Evolutionary conservation across 1,139 yeast species (phyloP), one percentile per base, ranked within the genome.

Genomic region (Hyphopichia buzzinii): DNA sequence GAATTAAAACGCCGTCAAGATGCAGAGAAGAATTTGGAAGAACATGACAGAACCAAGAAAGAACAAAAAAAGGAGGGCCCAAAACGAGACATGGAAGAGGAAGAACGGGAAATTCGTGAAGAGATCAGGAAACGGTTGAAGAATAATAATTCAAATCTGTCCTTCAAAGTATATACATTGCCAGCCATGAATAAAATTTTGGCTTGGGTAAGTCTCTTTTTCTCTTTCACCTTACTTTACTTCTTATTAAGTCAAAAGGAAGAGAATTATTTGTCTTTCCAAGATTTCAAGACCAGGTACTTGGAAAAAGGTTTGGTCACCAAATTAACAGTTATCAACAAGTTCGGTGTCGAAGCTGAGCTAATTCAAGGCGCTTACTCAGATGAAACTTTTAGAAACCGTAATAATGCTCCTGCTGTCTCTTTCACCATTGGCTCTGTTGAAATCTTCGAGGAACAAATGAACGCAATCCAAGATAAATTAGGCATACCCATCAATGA

Each of bases 401-500:
- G 50, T 26, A 46, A 48, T 27, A 73, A 73, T 8, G 54, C 50
- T 24, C 73, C 75, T 8, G 74, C 71, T 21, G 81, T 77, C 33
- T 69, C 68, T 33, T 94, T 94, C 64, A 80, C 86, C 30, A 88
- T 94, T 52, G 99, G 98, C 4, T 86, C 96, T 0, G 80, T 90
- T 17, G 97, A 89, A 49, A 70, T 82, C n/a, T 92, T 94, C 61
- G 98, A 94, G 63, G 80, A 83, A 40, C 84, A 83, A 46, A 70
- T 94, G 55, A 86, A 82, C 41, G 77, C 75, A 35, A 81, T 85
- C 23, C 97, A 89, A 60, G 79, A 80, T 38, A 77, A 77, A 39
- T 74, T 84, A 41, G 73, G 76, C 6, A 78, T 86, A 26, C 77
- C 86, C 77, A 15, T 67, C 60, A 34, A 82, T 84, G 50, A 74